Conservation (phyloP, 2,329 filamentous ascomycete species). For the Aspergillus viridinutans region DNA sequence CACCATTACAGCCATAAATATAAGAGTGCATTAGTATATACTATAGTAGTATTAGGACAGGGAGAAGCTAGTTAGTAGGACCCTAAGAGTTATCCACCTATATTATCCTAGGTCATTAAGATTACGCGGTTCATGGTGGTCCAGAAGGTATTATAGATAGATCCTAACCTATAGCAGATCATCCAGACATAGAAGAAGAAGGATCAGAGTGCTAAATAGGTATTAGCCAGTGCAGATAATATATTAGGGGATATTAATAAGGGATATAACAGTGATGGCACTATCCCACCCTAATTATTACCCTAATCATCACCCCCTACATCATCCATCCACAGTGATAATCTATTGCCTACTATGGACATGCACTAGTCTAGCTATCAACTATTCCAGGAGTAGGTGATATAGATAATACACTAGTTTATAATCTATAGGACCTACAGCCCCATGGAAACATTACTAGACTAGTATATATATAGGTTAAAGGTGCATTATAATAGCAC, state of each 20-base stretch:
- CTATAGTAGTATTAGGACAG: not conserved
- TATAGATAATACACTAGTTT: constrained; percentile 1
- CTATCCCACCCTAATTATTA: not conserved
- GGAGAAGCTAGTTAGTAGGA: not conserved
- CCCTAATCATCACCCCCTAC: not conserved
- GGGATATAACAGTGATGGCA: not conserved
- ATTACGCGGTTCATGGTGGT: not conserved
- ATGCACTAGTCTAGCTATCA: not conserved
- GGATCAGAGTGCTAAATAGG: not conserved
- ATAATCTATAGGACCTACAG: not conserved
- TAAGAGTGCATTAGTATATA: not conserved
- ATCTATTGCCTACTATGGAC: not conserved
- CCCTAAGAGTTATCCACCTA: not conserved
- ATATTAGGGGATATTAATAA: not conserved
- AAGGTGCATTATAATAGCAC: constrained; percentile 6
- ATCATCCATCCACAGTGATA: not conserved
- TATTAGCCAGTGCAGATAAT: not conserved
- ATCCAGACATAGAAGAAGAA: not conserved
- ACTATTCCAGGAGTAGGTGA: not conserved
- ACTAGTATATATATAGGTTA: constrained; percentile 1
- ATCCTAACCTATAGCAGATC: not conserved
- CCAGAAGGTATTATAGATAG: not conserved
- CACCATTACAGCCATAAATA: no score
- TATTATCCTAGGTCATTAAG: not conserved
- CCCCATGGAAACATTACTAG: no score